These are phyloP conservation scores for Scytalidium lignicola DNA, from an alignment of 2,329 filamentous ascomycete genomes.

Conservation along the genomic window DNA sequence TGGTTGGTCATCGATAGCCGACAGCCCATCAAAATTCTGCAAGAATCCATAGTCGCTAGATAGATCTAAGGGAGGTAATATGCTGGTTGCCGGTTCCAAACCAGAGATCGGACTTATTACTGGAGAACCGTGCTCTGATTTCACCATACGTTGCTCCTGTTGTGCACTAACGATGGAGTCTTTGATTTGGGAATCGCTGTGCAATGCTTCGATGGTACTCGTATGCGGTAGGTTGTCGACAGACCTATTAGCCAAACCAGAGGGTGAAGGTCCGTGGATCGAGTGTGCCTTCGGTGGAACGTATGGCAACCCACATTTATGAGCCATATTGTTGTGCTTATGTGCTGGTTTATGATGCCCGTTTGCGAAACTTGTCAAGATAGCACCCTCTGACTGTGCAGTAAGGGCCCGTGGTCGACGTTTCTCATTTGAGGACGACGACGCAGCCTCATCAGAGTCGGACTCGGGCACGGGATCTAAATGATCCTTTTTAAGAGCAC, in stretches of 20 bases:
- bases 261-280: slow-evolving; percentile 43
- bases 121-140: slow-evolving; percentile 59
- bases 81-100: slow-evolving; percentile 44
- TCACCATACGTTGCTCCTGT: slow-evolving; percentile 45
- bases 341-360: slow-evolving; percentile 59
- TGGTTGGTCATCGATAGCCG: slow-evolving; percentile 43
- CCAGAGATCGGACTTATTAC: slow-evolving; percentile 42
- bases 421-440: slow-evolving; percentile 33
- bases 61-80: slow-evolving; percentile 54
- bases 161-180: slow-evolving; percentile 31
- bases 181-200: slow-evolving; percentile 29
- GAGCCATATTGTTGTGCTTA: slow-evolving; percentile 55
- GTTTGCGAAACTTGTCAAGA: slow-evolving; percentile 56
- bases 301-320: slow-evolving; percentile 56
- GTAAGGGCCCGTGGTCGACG: slow-evolving; percentile 57
- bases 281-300: slow-evolving; percentile 54
- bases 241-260: slow-evolving; percentile 42
- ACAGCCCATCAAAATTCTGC: slow-evolving; percentile 47
- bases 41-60: slow-evolving; percentile 39
- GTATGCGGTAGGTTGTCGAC: slow-evolving; percentile 38
- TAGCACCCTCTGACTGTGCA: slow-evolving; percentile 51
- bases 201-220: slow-evolving; percentile 35
- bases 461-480: slow-evolving; percentile 62
- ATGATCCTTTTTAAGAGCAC: slow-evolving; percentile 57
- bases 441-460: slow-evolving; percentile 47